Base-by-base conservation (phyloP, 164 flowering plant species). In the Magnolia sinica region DNA sequence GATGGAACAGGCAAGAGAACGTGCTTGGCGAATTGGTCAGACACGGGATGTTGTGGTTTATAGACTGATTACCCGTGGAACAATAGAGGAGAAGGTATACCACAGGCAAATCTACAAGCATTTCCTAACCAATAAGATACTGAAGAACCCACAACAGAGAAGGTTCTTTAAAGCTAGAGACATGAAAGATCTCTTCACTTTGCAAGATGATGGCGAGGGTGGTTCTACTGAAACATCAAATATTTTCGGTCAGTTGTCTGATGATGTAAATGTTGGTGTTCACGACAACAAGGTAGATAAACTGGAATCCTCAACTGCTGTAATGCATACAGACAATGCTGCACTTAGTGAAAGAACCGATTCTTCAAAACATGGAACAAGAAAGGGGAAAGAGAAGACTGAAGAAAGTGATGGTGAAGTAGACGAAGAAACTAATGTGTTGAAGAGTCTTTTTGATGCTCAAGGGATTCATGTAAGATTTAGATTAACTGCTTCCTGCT, bases 1-100 rank as follows among this genome's bases (percentile, higher is more conserved):
- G 76, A 72, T 74, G 23, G 69, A 50, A 80, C 87, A 96, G 99
- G 99, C 99, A 24, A 91, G 99, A 79, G 99, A 96, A 82, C 99
- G 99, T 83, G 99, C 99, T 79, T 96, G 99, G 99, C 99, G 99
- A 71, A 92, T 96, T 83, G 99, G 99, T 75, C 99, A 96, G 87
- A 90, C 78, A 75, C 86, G 88, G 76, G 98, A 96, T 85, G 99
- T 96, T 7, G 89, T 91, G 9, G 85, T 96, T 18, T 96, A 91
- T 80, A 91, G 99, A 86, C 78, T 96, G 89, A 94, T 96, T 65
- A 91, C 98, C 4, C 93, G 98, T 66, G 99, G 99, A 74, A 91
- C 99, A 5, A 94, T 96, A 74, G 99, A 96, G 86, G 99, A 96
- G 88, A 96, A 96, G 84, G 97, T 96, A 55, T 96, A 96, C 76